Base-by-base conservation (phyloP, 2,329 filamentous ascomycete species). In the Phoma sp. region DNA sequence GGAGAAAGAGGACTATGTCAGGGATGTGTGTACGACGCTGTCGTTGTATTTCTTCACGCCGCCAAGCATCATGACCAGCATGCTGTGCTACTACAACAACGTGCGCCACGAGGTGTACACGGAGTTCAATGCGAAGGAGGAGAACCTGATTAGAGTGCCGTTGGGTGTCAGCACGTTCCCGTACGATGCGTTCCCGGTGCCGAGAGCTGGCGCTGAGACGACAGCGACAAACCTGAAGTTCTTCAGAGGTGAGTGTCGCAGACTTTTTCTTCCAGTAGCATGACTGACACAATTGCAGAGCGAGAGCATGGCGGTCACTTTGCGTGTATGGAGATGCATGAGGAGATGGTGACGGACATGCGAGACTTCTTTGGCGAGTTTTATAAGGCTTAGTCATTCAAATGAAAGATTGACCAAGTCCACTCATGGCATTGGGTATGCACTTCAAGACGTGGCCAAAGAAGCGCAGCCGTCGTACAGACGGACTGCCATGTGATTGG, bases 61-160 rank as follows among this genome's bases (percentile, higher is more conserved):
- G 25, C 72, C 62, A 12, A 65, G 69, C 51, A 72, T 77, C 55
- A 73, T 74, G 65, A 72, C 73, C 2, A 71, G 64, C 10, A 74
- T 70, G 60, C 52, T 77, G 50, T 69, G 68, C 47, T 77, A 77
- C 54, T 77, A 74, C 58, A 72, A 76, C 43, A 77, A 77, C 41
- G 69, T 74, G 1, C 61, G 71, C 10, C 74, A 77, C 49, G 71
- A 77, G 44, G 65, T 71, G 29, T 78, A 76, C 51, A 74, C 73
- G 1, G 67, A 68, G 19, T 76, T 73, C 46, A 71, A 74, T 43
- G 67, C 68, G 32, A 61, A 68, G 52, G 59, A 62, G n/a, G 70
- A 74, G 54, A 77, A 77, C 37, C 49, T 64, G 9, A 77, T 78
- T 37, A 71, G 65, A 21, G 65, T 71, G 24, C 75, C 75, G 6